Percentiles rank a stretch among this genome's conserved stretches.
Evolutionary conservation across 352 stramenopile species (phyloP).

Genomic region (Globisporangium yorkense): DNA sequence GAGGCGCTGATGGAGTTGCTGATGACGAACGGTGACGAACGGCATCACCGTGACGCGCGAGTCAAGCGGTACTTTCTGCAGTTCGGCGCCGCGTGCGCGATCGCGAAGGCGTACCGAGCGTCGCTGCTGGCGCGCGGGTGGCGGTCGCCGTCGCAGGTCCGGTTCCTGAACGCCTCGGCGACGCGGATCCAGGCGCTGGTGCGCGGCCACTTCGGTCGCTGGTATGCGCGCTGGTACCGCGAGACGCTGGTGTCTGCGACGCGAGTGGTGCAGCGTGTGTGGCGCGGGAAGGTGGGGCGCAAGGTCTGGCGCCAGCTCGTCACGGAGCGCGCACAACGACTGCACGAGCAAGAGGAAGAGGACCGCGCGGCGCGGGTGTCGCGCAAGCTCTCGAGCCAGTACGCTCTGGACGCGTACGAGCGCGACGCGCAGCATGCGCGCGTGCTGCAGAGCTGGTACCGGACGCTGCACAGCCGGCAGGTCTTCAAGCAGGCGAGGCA

Average conservation of each 20-base stretch:
- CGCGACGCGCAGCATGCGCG: slow-evolving; percentile 27
- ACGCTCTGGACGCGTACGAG: slow-evolving; percentile 40
- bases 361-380: slow-evolving; percentile 55
- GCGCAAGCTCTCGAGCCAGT: slow-evolving; percentile 53
- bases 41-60: slow-evolving; percentile 1
- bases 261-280: slow-evolving; percentile 44
- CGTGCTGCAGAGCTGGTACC: slow-evolving; percentile 61
- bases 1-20: slow-evolving; percentile 23
- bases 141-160: slow-evolving; percentile 44
- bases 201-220: slow-evolving; percentile 39
- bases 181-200: slow-evolving; percentile 53
- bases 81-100: slow-evolving; percentile 38
- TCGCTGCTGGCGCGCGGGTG: slow-evolving; percentile 50
- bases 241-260: slow-evolving; percentile 25
- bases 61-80: slow-evolving; percentile 38
- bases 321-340: slow-evolving; percentile 29
- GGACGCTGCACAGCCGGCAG: slow-evolving; percentile 49
- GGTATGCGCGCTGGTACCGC: slow-evolving; percentile 25
- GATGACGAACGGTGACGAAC: slow-evolving; percentile 1
- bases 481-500: slow-evolving; percentile 40
- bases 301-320: slow-evolving; percentile 53
- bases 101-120: slow-evolving; percentile 41
- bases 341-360: slow-evolving; percentile 45
- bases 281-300: slow-evolving; percentile 50
- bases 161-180: slow-evolving; percentile 31